Evolutionary conservation across 805 yeast species (phyloP).

Genomic region (Starmerella asiatica): DNA sequence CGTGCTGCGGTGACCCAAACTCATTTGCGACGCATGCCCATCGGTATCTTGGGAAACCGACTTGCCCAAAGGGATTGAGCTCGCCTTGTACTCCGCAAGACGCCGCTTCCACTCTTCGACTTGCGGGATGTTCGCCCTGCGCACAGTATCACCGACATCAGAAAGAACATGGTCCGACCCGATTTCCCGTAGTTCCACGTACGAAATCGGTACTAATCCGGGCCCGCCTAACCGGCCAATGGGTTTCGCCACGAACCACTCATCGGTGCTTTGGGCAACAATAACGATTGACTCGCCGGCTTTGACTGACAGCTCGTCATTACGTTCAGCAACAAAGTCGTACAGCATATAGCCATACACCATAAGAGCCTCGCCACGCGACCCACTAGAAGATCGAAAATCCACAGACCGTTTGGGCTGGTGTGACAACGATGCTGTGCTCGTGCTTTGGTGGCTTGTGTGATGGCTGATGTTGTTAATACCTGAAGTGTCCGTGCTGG

Average conservation of each 20-base stretch:
- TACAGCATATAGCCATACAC: slow-evolving; percentile 75
- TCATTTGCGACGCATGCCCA: too few species aligned
- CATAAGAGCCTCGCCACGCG: slow-evolving; percentile 26
- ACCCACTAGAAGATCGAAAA: slow-evolving; percentile 6
- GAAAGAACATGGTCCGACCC: slow-evolving; percentile 47
- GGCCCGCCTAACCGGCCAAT: slow-evolving; percentile 93
- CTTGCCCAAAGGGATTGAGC: slow-evolving; percentile 53
- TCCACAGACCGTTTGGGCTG: background rate
- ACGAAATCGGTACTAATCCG: slow-evolving; percentile 85
- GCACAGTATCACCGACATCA: slow-evolving; percentile 45
- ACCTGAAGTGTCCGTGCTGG: background rate
- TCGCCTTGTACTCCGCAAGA: slow-evolving; percentile 85
- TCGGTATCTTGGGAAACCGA: slow-evolving; percentile 4
- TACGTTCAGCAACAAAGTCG: slow-evolving; percentile 67
- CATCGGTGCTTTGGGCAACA: slow-evolving; percentile 91
- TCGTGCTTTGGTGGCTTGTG: background rate
- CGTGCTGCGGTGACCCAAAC: background rate
- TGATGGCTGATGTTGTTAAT: background rate
- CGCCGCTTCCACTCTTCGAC: slow-evolving; percentile 91
- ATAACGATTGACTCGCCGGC: slow-evolving; percentile 84
- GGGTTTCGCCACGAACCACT: slow-evolving; percentile 97
- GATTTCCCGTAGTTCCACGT: slow-evolving; percentile 74
- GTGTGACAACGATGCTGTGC: background rate
- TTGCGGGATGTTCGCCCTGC: slow-evolving; percentile 62
- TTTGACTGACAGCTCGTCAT: slow-evolving; percentile 71